Evolutionary conservation across 192 early-diverging fungal species (phyloP), one percentile per base, ranked within the genome.

Genomic region (Cladochytrium replicatum): DNA sequence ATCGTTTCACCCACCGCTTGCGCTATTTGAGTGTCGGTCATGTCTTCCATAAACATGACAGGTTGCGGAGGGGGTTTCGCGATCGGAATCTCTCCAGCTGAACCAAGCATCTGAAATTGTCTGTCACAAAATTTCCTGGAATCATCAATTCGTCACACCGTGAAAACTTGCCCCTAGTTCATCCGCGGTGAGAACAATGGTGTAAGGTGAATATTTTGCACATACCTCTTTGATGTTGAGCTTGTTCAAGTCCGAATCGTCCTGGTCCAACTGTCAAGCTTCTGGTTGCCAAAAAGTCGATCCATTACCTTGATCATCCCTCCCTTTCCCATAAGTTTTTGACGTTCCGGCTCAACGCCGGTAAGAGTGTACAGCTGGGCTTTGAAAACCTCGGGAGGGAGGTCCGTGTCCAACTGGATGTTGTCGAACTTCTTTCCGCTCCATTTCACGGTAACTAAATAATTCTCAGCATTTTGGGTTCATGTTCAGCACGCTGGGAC

Each of bases 251-350:
- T 83, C 77, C 4, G 86, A 76, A 46, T 87, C 83, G 57, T 92
- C 89, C 80, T 85, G 52, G 4, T 29, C 13, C 22, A 15, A 1
- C 47, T 34, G 13, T 23, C 7, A 13, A 29, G 38, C 30, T 29
- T 4, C 7, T 23, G 21, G 3, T 26, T 8, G 8, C 13, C 41
- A 28, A 53, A 8, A 17, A 2, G 0, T 15, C 17, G 34, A 19
- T 6, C 3, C 0, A 32, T 8, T 63, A 80, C 85, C 78, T 94
- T 96, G 38, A 98, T 73, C 46, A 81, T 76, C 4, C 85, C 91
- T 42, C 95, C 95, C 58, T 97, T 97, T 46, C 83, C 74, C 50
- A 99, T 81, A 32, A 97, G 81, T 67, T 91, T 93, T 67, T 99
- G 95, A 37, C 93, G 70, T 26, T 88, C 89, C 15, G 93, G 91